These are phyloP conservation scores for Geosiphon pyriformis DNA, from an alignment of 192 early-diverging fungal genomes.

Conservation along the genomic window DNA sequence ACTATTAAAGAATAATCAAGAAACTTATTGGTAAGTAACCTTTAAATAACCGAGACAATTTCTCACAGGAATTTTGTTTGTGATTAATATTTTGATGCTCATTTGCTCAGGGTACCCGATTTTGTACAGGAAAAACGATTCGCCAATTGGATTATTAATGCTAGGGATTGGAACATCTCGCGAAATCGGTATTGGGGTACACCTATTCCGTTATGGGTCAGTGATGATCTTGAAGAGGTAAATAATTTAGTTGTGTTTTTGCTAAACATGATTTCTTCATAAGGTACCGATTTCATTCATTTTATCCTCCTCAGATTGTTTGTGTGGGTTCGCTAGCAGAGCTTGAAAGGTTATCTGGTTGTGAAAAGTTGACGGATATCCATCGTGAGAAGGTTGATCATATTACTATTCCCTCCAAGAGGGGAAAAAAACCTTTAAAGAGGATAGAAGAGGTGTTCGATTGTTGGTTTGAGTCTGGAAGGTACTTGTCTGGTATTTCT, in stretches of 20 bases:
- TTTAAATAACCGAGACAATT: neutral
- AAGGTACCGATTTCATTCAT: neutral
- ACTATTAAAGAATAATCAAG: slow-evolving; percentile 79
- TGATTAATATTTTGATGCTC: neutral
- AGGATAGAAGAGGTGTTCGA: slow-evolving; percentile 97
- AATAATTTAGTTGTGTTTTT: neutral
- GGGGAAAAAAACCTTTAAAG: slow-evolving; percentile 74
- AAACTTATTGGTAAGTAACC: slow-evolving; percentile 71
- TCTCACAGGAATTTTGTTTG: too few relatives aligned
- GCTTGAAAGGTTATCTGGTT: slow-evolving; percentile 82
- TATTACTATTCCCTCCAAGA: slow-evolving; percentile 92
- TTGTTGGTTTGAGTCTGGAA: slow-evolving; percentile 97
- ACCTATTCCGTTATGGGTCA: slow-evolving; percentile 97
- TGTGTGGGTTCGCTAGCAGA: slow-evolving; percentile 90
- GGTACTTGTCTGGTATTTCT: neutral
- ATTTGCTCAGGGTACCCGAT: slow-evolving; percentile 63
- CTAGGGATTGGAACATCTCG: slow-evolving; percentile 97
- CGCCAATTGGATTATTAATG: slow-evolving; percentile 92
- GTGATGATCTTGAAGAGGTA: slow-evolving; percentile 83
- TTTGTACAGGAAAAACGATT: slow-evolving; percentile 98
- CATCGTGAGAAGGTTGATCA: slow-evolving; percentile 97
- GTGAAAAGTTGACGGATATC: slow-evolving; percentile 80
- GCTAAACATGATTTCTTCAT: neutral
- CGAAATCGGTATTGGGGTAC: slow-evolving; percentile 99
- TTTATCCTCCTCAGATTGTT: slow-evolving; percentile 47